Percentiles rank a stretch among this genome's conserved stretches.
phyloP scores from a whole-genome alignment of 1,139 yeast genomes.

The Saccharomyces pastorianus region DNA sequence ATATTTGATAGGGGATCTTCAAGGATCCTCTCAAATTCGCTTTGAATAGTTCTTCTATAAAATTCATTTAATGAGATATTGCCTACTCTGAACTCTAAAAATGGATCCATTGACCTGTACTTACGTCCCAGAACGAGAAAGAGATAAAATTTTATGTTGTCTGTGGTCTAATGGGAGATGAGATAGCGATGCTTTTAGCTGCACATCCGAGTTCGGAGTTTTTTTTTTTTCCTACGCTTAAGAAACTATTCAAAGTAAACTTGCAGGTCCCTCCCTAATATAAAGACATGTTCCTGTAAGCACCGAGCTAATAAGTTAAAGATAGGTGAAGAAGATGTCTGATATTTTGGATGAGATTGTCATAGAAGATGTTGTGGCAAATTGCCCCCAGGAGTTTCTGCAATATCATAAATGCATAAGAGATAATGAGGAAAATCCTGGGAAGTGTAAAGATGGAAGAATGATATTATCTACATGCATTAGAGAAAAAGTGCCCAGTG shows the following conservation, averaged over 20 bases:
- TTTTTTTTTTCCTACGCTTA: neutral
- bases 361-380: conserved; percentile 28
- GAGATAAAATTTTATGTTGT: neutral
- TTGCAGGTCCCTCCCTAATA: neutral
- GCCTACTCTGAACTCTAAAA: neutral
- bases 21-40: neutral
- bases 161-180: neutral
- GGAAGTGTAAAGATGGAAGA: conserved; percentile 25
- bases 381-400: conserved; percentile 32
- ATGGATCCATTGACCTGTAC: neutral
- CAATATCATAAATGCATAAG: conserved; percentile 31
- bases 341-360: conserved; percentile 19
- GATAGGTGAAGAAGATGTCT: conserved; percentile 10
- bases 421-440: conserved; percentile 28
- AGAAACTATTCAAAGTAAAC: neutral
- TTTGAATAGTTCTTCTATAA: neutral
- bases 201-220: neutral
- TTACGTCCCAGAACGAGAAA: neutral
- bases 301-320: neutral
- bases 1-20: neutral
- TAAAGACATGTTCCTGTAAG: neutral
- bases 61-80: neutral
- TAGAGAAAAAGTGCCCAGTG: conserved; percentile 28
- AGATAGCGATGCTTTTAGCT: neutral
- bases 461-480: conserved; percentile 28